Base-by-base conservation (phyloP, 768 basidiomycete genomes). In the Tricholoma bakamatsutake region DNA sequence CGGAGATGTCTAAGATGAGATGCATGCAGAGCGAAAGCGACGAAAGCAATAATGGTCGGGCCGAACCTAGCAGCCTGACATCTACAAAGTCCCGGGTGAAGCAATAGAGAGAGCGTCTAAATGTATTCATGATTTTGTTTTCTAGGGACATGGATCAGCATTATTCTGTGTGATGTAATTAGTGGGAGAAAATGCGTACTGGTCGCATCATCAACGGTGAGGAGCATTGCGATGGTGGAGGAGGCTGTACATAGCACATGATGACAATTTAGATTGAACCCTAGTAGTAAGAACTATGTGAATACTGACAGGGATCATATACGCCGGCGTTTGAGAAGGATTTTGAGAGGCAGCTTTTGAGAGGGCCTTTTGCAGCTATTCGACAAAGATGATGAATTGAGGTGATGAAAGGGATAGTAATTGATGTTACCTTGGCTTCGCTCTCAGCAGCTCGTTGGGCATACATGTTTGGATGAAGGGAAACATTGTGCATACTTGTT, bases 391-490 rank as follows among this genome's bases (percentile, higher is more conserved):
- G 17, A 63, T 55, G 3, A 43, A 55, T 10, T 39, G 18, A 33
- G 53, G 24, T n/a, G 31, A 40, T 27, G 18, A 18, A 42, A 30
- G 1, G 37, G 11, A 11, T 27, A 43, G 42, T 56, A 10, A 33
- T 5, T 2, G 42, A 27, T 64, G 71, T 55, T 40, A 88, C 88
- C 80, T 90, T 88, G 39, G 85, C 87, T 70, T 90, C 83, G 62
- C 88, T 88, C 68, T 88, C 82, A 4, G 83, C 81, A 33, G 82
- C 81, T 34, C 81, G 80, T 55, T 81, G 79, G 1, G 83, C 81
- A 64, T 85, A 86, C 84, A 87, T 83, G 63, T 75, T 80, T 1
- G 81, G 82, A 69, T 90, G 88, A 1, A 91, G 73, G 0, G 81
- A 72, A 28, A 91, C 77, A 62, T 76, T 77, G 61, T 81, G 78